These are phyloP conservation scores for Beauveria pseudobassiana DNA, from an alignment of 2,329 filamentous ascomycete species.

Conservation along the genomic window DNA sequence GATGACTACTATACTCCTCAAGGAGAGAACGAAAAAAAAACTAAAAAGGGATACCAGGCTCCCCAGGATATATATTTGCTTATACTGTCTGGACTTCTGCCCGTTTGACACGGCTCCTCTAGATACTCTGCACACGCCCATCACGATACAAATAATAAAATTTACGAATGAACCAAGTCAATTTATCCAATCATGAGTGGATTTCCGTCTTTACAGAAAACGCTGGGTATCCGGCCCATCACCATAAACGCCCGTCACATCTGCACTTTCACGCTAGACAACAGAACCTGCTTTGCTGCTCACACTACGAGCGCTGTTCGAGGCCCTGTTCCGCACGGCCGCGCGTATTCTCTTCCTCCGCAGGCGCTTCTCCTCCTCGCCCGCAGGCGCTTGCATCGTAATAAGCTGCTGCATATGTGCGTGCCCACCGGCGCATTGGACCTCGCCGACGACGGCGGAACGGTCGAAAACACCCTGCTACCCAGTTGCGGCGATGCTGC, in stretches of 20 bases:
- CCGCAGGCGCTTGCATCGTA: conserved; percentile 11
- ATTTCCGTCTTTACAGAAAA: not conserved
- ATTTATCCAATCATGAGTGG: not conserved
- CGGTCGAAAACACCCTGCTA: conserved; percentile 11
- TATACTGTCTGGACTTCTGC: not conserved
- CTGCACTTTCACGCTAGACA: not conserved
- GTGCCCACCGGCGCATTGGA: conserved; percentile 15
- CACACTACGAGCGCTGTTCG: conserved; percentile 10
- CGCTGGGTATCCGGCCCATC: not conserved
- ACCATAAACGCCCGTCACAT: not conserved
- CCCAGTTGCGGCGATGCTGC: not conserved
- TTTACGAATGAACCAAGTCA: not conserved
- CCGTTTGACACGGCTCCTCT: conserved; percentile 5
- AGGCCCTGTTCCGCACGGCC: conserved; percentile 20
- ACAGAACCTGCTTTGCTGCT: conserved; percentile 14
- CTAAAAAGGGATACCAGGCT: conserved; percentile 7
- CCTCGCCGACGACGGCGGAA: conserved; percentile 15
- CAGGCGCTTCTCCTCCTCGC: conserved; percentile 14
- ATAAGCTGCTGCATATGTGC: conserved; percentile 18
- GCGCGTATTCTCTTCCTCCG: conserved; percentile 21
- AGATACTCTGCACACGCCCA: conserved; percentile 11
- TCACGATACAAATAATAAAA: conserved; percentile 3
- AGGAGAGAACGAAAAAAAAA: conserved; percentile 3
- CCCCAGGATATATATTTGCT: not conserved
- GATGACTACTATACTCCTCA: conserved; percentile 6